These are phyloP conservation scores for Pseudocercospora cruenta DNA, from an alignment of 2,329 filamentous ascomycete genomes.

Conservation along the genomic window DNA sequence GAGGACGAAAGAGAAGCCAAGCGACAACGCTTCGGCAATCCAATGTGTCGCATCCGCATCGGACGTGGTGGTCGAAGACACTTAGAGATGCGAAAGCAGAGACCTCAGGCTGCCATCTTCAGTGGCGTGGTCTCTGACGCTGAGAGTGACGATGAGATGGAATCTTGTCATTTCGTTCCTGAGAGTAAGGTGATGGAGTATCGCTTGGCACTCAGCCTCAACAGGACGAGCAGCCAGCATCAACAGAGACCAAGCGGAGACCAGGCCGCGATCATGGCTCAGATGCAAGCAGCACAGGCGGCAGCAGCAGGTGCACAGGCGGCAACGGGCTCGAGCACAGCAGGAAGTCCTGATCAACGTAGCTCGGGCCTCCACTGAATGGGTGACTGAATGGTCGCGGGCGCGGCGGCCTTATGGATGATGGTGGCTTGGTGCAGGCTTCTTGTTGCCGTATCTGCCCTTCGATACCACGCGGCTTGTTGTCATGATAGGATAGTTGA, in stretches of 20 bases:
- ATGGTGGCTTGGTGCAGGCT: slow-evolving; percentile 7
- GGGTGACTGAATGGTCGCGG: background rate
- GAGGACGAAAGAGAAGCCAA: slow-evolving; percentile 24
- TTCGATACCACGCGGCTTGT: slow-evolving; percentile 17
- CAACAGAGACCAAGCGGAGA: slow-evolving; percentile 27
- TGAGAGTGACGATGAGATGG: slow-evolving; percentile 74
- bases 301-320: background rate
- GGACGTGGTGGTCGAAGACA: slow-evolving; percentile 83
- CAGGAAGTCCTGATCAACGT: slow-evolving; percentile 1
- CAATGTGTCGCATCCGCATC: slow-evolving; percentile 79
- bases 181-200: slow-evolving; percentile 69
- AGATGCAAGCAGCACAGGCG: slow-evolving; percentile 22
- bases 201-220: slow-evolving; percentile 53
- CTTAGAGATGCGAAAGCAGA: slow-evolving; percentile 66
- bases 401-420: background rate
- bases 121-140: slow-evolving; percentile 69
- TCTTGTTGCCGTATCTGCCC: background rate
- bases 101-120: slow-evolving; percentile 29
- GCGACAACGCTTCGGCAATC: slow-evolving; percentile 39
- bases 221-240: slow-evolving; percentile 22
- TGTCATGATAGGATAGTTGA: slow-evolving; percentile 30
- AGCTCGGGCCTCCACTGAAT: background rate
- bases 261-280: slow-evolving; percentile 28
- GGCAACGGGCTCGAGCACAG: background rate
- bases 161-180: slow-evolving; percentile 34